These are phyloP conservation scores for Dioszegia hungarica DNA, from an alignment of 768 basidiomycete species.

Conservation along the genomic window DNA sequence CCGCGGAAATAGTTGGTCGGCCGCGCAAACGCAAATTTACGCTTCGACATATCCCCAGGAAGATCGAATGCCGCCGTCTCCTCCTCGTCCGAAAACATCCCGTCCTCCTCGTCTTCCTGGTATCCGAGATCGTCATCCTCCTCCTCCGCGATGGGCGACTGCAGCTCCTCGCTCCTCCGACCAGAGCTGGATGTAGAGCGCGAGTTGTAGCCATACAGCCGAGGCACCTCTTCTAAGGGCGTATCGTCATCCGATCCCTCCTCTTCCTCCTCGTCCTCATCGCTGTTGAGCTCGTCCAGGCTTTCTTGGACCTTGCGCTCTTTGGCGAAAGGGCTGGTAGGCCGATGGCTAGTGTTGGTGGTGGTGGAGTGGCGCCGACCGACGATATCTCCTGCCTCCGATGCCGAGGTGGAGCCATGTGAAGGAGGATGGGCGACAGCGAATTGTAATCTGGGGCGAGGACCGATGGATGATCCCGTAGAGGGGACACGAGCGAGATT, in stretches of 20 bases:
- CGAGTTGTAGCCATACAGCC: not conserved
- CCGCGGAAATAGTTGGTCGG: conserved; percentile 25
- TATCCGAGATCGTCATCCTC: conserved; percentile 28
- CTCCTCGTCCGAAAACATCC: conserved; percentile 19
- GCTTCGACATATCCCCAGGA: not conserved
- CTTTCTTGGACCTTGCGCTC: conserved; percentile 7
- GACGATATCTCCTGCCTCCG: not conserved
- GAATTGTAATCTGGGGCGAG: conserved; percentile 2
- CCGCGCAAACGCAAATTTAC: conserved; percentile 31
- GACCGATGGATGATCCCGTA: not conserved
- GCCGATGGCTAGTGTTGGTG: not conserved
- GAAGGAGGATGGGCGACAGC: conserved; percentile 6
- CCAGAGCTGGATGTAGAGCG: conserved; percentile 1
- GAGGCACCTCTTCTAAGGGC: not conserved
- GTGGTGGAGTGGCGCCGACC: not conserved
- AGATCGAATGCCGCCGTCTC: conserved; percentile 11
- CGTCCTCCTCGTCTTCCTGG: conserved; percentile 35
- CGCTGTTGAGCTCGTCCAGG: not conserved
- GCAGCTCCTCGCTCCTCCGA: not conserved
- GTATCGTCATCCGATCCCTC: conserved; percentile 13
- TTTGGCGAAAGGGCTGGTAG: not conserved
- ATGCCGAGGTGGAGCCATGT: conserved; percentile 4
- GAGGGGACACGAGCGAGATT: conserved; percentile 9
- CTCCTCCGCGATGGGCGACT: conserved; percentile 5
- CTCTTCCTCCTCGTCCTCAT: conserved; percentile 10